phyloP scores from a whole-genome alignment of 2,329 filamentous ascomycete species.

The Westerdykella ornata region DNA sequence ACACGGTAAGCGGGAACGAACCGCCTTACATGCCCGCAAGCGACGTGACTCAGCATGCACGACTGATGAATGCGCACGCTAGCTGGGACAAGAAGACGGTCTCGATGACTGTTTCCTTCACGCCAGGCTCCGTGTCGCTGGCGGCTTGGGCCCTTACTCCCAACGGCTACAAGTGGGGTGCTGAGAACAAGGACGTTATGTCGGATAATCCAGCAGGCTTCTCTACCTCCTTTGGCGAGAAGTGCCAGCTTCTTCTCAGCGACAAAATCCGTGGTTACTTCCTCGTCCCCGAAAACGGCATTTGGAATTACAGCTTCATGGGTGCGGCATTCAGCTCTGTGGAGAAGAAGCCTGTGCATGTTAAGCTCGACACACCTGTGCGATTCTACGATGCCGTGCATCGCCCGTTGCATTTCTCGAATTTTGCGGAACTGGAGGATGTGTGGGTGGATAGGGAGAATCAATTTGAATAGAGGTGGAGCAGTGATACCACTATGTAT shows the following conservation, averaged over 20 bases:
- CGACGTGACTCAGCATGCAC: constrained; percentile 90
- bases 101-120: constrained; percentile 93
- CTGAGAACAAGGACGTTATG: constrained; percentile 85
- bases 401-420: constrained; percentile 90
- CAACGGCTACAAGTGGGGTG: constrained; percentile 92
- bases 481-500: too few relatives aligned
- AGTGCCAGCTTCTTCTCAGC: constrained; percentile 86
- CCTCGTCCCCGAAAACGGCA: constrained; percentile 79
- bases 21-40: constrained; percentile 91
- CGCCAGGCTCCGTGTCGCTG: constrained; percentile 89
- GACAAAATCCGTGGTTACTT: constrained; percentile 95
- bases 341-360: constrained; percentile 84
- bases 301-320: constrained; percentile 99
- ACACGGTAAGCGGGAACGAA: constrained; percentile 92
- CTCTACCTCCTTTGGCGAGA: constrained; percentile 84
- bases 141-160: constrained; percentile 91
- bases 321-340: constrained; percentile 78
- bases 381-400: constrained; percentile 91
- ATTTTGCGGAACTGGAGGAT: constrained; percentile 94
- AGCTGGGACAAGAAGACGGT: constrained; percentile 85
- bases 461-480: constrained; percentile 67
- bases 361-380: constrained; percentile 84
- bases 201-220: constrained; percentile 95
- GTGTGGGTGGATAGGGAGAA: constrained; percentile 90
- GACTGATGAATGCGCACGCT: constrained; percentile 75